Evolutionary conservation across 2,329 filamentous ascomycete genomes (phyloP), one percentile per base, ranked within the genome.

Genomic region (Xylaria sp.): DNA sequence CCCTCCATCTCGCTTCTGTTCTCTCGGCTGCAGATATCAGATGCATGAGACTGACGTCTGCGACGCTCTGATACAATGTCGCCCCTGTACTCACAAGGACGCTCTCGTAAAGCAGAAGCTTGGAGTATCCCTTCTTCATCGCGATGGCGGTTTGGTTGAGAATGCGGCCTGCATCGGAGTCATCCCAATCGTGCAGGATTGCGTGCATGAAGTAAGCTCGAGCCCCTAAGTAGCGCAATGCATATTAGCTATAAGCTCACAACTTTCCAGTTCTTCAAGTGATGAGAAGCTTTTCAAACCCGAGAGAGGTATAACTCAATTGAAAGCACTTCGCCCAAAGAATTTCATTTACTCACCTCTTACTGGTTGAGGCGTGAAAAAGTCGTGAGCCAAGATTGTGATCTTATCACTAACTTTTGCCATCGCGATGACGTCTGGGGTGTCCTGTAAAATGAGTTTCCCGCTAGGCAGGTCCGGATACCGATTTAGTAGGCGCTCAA

Each of bases 401-500:
- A 73, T 72, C 50, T 68, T 69, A 2, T 62, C 57, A 48, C 70
- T 70, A 2, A 75, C 63, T 32, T 72, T 73, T 10, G 55, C 72
- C 40, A 75, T 66, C 25, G 78, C 76, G 55, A 82, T 76, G 1
- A 81, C 75, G 37, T 81, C 77, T 0, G 80, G 79, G 1, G 80
- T 75, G 66, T 83, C 81, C 54, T 83, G 79, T 29, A 83, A 68
- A 1, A 83, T 73, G 0, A 82, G 74, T 2, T 71, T 62, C 1
- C 78, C 76, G 2, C 72, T 65, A 13, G 77, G 78, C 12, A 79
- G 66, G 0, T 78, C 72, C 0, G 81, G 81, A 54, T 79, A 77
- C 10, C 72, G 74, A 18, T 69, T 63, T 3, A 78, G 71, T 9
- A 82, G 72, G 27, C 75, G 75, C 1, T 73, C 72, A 9, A 80